A percentile compares a stretch with the other conserved stretches of the same genome.
Conservation (phyloP, 1,284 basidiomycete genomes). For the Cutaneotrichosporon sp. region DNA sequence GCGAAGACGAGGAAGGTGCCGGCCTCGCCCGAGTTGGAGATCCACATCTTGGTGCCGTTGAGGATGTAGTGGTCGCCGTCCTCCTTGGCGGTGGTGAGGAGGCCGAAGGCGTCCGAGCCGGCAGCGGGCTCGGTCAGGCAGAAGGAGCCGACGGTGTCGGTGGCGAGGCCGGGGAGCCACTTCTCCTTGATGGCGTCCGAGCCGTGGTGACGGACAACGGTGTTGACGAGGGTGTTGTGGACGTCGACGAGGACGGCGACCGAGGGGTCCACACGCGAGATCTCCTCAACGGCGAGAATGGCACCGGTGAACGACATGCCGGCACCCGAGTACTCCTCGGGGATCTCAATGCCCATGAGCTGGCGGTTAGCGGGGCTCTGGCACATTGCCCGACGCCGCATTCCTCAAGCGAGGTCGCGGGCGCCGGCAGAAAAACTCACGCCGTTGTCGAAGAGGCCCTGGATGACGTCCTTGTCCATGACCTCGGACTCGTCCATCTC, state of each 20-base stretch:
- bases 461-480: conserved; percentile 81
- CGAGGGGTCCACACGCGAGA: conserved; percentile 93
- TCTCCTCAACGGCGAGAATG: conserved; percentile 88
- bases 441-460: conserved; percentile 92
- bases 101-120: conserved; percentile 95
- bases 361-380: background rate
- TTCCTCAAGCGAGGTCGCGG: background rate
- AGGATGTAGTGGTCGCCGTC: conserved; percentile 55
- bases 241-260: conserved; percentile 97
- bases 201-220: conserved; percentile 85
- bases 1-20: conserved; percentile 87
- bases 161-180: conserved; percentile 82
- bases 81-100: conserved; percentile 88
- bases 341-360: conserved; percentile 92
- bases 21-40: conserved; percentile 96
- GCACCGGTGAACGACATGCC: conserved; percentile 92
- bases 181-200: conserved; percentile 81
- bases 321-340: conserved; percentile 78
- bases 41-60: conserved; percentile 91
- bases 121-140: conserved; percentile 90
- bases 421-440: conserved; percentile 58
- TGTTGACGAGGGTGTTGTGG: conserved; percentile 97
- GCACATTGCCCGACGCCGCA: background rate
- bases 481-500: conserved; percentile 98
- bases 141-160: conserved; percentile 87